A percentile compares a stretch with the other conserved stretches of the same genome.
Evolutionary conservation across 2,329 filamentous ascomycete species (phyloP).

Genomic region (Fusarium graminum): DNA sequence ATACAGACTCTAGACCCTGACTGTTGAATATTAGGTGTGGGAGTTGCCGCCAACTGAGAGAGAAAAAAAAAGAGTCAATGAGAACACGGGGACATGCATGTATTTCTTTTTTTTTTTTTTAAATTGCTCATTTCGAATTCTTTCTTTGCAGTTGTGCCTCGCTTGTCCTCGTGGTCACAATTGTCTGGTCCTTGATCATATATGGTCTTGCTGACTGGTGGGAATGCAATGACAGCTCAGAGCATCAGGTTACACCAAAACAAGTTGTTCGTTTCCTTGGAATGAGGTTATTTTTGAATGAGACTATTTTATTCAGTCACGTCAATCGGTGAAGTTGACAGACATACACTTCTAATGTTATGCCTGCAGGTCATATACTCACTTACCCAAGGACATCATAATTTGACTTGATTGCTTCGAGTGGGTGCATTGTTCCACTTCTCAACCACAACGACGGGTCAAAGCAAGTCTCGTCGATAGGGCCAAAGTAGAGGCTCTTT

Average conservation of each 20-base stretch:
- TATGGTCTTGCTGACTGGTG: constrained; percentile 29
- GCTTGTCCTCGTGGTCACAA: constrained; percentile 37
- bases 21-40: background rate
- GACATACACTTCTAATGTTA: background rate
- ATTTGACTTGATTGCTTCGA: constrained; percentile 26
- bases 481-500: constrained; percentile 16
- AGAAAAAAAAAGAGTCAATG: constrained; percentile 23
- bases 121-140: constrained; percentile 11
- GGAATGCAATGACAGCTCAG: constrained; percentile 51
- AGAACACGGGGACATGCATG: constrained; percentile 34
- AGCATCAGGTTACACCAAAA: constrained; percentile 35
- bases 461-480: constrained; percentile 17
- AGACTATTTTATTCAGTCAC: background rate
- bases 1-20: background rate
- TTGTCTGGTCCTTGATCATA: constrained; percentile 36
- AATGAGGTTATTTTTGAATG: background rate
- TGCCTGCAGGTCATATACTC: constrained; percentile 36
- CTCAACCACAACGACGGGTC: constrained; percentile 37
- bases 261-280: background rate
- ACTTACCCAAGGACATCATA: constrained; percentile 23
- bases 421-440: constrained; percentile 30
- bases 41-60: constrained; percentile 13
- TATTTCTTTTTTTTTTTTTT: constrained; percentile 10
- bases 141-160: constrained; percentile 3
- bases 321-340: background rate